A percentile compares a stretch with the other conserved stretches of the same genome.
phyloP scores from a whole-genome alignment of 495 filamentous ascomycete genomes.

The Aspergillus wentii region DNA sequence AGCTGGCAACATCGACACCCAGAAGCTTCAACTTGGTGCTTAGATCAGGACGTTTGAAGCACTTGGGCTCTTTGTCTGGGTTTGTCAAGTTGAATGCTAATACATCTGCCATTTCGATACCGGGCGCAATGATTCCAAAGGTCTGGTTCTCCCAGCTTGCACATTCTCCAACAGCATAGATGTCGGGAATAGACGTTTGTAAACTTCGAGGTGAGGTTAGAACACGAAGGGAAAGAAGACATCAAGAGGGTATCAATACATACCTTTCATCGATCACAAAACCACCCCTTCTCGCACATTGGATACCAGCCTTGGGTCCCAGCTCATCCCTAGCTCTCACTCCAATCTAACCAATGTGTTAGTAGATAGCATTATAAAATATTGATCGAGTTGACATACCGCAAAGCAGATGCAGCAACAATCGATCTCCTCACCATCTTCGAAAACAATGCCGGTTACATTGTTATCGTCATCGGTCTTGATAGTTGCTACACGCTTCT shows the following conservation, averaged over 20 bases:
- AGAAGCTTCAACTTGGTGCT: slow-evolving; percentile 93
- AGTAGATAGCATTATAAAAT: not conserved
- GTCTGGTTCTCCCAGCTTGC: slow-evolving; percentile 93
- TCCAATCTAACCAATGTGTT: slow-evolving; percentile 53
- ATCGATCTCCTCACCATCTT: slow-evolving; percentile 77
- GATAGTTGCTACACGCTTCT: slow-evolving; percentile 71
- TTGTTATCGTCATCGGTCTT: slow-evolving; percentile 60
- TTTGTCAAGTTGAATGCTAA: slow-evolving; percentile 93
- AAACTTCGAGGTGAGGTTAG: slow-evolving; percentile 36
- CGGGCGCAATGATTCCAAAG: slow-evolving; percentile 90
- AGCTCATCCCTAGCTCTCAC: slow-evolving; percentile 82
- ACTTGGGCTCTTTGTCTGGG: slow-evolving; percentile 62
- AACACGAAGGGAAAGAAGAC: not conserved
- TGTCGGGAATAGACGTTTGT: slow-evolving; percentile 63
- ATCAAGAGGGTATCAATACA: not conserved
- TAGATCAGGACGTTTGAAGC: slow-evolving; percentile 81
- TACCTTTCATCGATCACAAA: slow-evolving; percentile 67
- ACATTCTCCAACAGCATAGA: slow-evolving; percentile 94
- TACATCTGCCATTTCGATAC: slow-evolving; percentile 95
- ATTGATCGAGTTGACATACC: slow-evolving; percentile 34
- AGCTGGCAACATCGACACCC: slow-evolving; percentile 91
- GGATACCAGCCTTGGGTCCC: slow-evolving; percentile 64
- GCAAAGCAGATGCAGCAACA: slow-evolving; percentile 90
- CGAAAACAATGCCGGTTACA: slow-evolving; percentile 74
- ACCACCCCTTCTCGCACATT: slow-evolving; percentile 69